phyloP scores from a whole-genome alignment of 2,329 filamentous ascomycete species.

The Fusarium sp. region DNA sequence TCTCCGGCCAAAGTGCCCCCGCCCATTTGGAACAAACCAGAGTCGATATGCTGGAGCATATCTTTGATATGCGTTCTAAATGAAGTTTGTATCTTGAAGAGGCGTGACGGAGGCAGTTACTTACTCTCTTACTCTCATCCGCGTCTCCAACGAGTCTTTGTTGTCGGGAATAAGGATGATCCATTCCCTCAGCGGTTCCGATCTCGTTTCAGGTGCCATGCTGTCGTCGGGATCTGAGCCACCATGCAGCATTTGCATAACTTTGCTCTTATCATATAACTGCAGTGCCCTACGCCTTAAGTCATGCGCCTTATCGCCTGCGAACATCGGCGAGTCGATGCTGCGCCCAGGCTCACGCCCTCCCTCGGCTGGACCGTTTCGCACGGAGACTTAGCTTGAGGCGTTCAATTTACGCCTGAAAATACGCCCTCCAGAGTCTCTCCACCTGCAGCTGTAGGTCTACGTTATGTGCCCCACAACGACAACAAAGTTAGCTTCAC shows the following conservation, averaged over 20 bases:
- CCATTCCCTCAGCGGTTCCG: neutral
- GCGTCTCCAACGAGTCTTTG: neutral
- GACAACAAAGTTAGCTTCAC: neutral
- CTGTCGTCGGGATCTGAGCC: neutral
- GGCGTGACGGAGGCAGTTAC: neutral
- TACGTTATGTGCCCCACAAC: neutral
- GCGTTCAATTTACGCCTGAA: neutral
- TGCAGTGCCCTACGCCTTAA: neutral
- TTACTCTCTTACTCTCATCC: neutral
- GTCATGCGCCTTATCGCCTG: accelerated
- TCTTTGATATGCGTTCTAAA: neutral
- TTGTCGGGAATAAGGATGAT: neutral
- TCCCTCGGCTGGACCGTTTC: neutral
- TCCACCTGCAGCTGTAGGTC: neutral
- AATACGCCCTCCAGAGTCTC: neutral
- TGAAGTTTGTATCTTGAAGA: neutral
- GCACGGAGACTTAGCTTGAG: too few relatives aligned
- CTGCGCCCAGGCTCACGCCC: neutral
- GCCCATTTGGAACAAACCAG: neutral
- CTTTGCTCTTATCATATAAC: neutral
- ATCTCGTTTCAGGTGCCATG: neutral
- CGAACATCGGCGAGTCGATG: neutral
- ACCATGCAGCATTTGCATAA: neutral
- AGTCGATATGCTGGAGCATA: neutral
- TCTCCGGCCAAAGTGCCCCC: neutral